Evolutionary conservation across 192 early-diverging fungal genomes (phyloP).

Genomic region (Polychytrium aggregatum): DNA sequence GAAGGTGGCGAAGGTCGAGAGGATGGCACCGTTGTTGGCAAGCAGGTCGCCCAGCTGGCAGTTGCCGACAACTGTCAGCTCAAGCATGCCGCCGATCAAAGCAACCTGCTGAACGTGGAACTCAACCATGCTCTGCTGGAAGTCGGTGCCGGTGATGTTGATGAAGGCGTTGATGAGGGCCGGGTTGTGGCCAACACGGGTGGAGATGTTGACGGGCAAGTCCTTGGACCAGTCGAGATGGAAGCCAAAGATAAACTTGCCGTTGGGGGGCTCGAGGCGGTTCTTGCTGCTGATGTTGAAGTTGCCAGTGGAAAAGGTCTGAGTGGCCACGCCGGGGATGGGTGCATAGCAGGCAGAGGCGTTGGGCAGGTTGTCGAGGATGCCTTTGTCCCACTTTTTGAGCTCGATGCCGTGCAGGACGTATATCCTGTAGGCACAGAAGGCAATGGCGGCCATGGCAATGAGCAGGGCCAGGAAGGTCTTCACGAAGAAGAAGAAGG

Average conservation of each 20-base stretch:
- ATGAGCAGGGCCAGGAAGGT: too few relatives aligned
- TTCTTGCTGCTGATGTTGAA: too few relatives aligned
- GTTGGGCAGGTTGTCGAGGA: too few relatives aligned
- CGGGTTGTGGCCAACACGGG: neutral
- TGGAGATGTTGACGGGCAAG: neutral
- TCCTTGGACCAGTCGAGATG: neutral
- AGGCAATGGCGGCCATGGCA: too few relatives aligned
- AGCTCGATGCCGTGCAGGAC: too few relatives aligned
- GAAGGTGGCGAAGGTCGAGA: conserved; percentile 5
- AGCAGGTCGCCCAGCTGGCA: neutral
- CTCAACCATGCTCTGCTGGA: conserved; percentile 8
- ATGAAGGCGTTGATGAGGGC: conserved; percentile 6
- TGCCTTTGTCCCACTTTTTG: too few relatives aligned
- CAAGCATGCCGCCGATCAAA: conserved; percentile 13
- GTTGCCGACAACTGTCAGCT: conserved; percentile 22
- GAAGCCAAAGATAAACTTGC: conserved; percentile 9
- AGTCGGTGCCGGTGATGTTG: conserved; percentile 5
- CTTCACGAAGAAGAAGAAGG: too few relatives aligned
- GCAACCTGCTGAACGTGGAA: conserved; percentile 18
- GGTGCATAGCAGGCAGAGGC: too few relatives aligned
- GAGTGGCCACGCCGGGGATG: too few relatives aligned
- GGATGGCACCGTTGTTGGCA: neutral
- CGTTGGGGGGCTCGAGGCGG: conserved; percentile 6
- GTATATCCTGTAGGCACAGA: too few relatives aligned
- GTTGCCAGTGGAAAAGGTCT: too few relatives aligned